These are phyloP conservation scores for Gnomoniopsis sp. DNA, from an alignment of 2,329 filamentous ascomycete species.

Conservation along the genomic window DNA sequence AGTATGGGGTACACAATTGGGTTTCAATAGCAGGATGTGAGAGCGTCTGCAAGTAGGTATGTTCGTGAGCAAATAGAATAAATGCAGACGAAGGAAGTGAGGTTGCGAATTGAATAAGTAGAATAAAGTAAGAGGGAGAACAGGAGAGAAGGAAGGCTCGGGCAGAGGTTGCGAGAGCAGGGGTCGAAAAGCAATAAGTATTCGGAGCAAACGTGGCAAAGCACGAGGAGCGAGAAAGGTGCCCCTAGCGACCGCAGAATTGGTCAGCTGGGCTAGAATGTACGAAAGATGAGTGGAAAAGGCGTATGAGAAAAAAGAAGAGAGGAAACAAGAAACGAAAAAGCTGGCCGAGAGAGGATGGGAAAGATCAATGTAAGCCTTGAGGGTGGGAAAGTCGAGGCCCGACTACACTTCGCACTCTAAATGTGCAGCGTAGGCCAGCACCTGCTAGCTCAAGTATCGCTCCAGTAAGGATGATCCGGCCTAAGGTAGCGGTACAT, in stretches of 20 bases:
- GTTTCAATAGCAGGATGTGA: not conserved
- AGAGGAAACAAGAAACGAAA: not conserved
- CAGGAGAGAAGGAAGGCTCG: not conserved
- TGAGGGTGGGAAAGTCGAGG: not conserved
- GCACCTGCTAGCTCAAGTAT: too few relatives aligned
- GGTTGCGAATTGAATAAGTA: not conserved
- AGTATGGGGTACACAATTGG: not conserved
- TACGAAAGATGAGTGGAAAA: not conserved
- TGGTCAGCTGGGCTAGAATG: slow-evolving; percentile 14
- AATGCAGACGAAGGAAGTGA: not conserved
- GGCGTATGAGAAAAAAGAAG: not conserved
- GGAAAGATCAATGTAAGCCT: slow-evolving; percentile 1
- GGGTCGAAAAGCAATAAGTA: not conserved
- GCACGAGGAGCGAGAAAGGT: not conserved
- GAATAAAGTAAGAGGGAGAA: not conserved
- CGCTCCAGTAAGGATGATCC: too few relatives aligned
- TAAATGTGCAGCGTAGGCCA: too few relatives aligned
- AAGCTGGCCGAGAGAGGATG: slow-evolving; percentile 1
- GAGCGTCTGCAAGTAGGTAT: not conserved
- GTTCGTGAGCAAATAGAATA: not conserved
- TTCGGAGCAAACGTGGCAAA: not conserved
- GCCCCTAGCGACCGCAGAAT: slow-evolving; percentile 7
- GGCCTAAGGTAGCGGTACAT: too few relatives aligned
- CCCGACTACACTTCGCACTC: too few relatives aligned
- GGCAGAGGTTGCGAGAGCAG: not conserved